Base-by-base conservation (phyloP, 371 early-diverging fungal species). In the Haplosporangium sp. region DNA sequence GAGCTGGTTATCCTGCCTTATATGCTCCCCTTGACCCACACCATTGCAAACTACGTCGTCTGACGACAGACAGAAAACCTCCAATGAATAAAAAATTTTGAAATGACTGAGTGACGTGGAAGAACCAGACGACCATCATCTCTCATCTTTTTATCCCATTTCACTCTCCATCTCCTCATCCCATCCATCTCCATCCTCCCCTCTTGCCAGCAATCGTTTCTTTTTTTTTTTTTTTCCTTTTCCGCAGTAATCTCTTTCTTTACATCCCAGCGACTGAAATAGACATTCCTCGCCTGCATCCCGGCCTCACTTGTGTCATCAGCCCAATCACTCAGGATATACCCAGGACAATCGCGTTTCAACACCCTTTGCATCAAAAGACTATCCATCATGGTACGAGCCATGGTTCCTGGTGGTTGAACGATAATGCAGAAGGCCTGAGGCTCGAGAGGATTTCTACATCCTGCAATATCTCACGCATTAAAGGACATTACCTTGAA, bases 1-100 rank as follows among this genome's bases (percentile, higher is more conserved):
- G 81, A 81, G 55, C 56, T 81, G 29, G 57, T 72, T 13, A 12
- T 72, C 48, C 43, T 72, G n/a, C 79, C 73, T 8, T 64, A 72
- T 48, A 6, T 65, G 0, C 54, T 79, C 14, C 79, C 79, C 1
- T 46, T 79, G 23, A 64, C 79, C 48, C 36, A 79, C 48, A 55
- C 60, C 9, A 62, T 72, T 42, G 73, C 69, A 10, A 38, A 42
- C 36, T 56, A 46, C 18, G 42, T 45, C 38, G 12, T 9, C 29
- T 64, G 16, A 23, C 37, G 42, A 47, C 20, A 37, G 18, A 21
- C 18, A 42, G 29, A 23, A 52, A 52, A 41, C 38, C 45, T n/a
- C 45, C 45, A 45, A 45, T 45, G 45, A 6, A n/a, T n/a, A 45
- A 46, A 5, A 12, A 46, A 46, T 46, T 46, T 29, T 40, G 41